Evolutionary conservation across 208 protist genomes (phyloP).

Genomic region (Leishmania tropica): DNA sequence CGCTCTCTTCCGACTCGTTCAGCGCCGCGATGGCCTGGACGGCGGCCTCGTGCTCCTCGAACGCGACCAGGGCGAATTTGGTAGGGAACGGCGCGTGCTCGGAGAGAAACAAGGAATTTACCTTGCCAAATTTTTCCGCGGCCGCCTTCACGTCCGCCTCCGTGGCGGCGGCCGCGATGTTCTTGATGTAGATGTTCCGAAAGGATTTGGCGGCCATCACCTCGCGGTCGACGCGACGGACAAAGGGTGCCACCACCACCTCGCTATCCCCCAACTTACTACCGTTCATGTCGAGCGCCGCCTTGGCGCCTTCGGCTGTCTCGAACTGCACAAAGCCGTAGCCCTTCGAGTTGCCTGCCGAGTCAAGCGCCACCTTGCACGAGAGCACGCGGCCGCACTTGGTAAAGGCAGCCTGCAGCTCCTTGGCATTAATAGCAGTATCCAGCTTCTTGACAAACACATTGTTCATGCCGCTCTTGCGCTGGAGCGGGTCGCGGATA

Average conservation of each 20-base stretch:
- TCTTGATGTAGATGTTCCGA: slow-evolving; percentile 97
- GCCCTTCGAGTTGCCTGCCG: slow-evolving; percentile 76
- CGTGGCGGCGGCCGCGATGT: slow-evolving; percentile 65
- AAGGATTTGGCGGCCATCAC: slow-evolving; percentile 73
- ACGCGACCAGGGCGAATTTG: slow-evolving; percentile 96
- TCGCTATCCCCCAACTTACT: slow-evolving; percentile 85
- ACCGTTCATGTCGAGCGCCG: slow-evolving; percentile 93
- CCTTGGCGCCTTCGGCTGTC: slow-evolving; percentile 85
- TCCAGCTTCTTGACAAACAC: slow-evolving; percentile 97
- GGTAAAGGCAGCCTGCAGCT: slow-evolving; percentile 94
- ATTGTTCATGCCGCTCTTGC: slow-evolving; percentile 94
- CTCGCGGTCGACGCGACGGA: slow-evolving; percentile 81
- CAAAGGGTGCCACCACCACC: slow-evolving; percentile 83
- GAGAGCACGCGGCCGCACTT: slow-evolving; percentile 96
- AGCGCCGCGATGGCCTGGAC: slow-evolving; percentile 67
- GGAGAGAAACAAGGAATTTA: slow-evolving; percentile 63
- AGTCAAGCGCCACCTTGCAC: slow-evolving; percentile 89
- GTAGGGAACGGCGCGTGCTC: slow-evolving; percentile 39
- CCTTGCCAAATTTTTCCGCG: slow-evolving; percentile 77
- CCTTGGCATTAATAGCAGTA: slow-evolving; percentile 90
- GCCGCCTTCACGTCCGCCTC: slow-evolving; percentile 73
- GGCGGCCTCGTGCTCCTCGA: slow-evolving; percentile 82
- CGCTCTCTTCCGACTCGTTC: slow-evolving; percentile 38
- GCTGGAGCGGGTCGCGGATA: slow-evolving; percentile 93
- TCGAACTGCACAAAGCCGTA: slow-evolving; percentile 98